phyloP scores from a whole-genome alignment of 192 early-diverging fungal species.

The Coemansia sp. region DNA sequence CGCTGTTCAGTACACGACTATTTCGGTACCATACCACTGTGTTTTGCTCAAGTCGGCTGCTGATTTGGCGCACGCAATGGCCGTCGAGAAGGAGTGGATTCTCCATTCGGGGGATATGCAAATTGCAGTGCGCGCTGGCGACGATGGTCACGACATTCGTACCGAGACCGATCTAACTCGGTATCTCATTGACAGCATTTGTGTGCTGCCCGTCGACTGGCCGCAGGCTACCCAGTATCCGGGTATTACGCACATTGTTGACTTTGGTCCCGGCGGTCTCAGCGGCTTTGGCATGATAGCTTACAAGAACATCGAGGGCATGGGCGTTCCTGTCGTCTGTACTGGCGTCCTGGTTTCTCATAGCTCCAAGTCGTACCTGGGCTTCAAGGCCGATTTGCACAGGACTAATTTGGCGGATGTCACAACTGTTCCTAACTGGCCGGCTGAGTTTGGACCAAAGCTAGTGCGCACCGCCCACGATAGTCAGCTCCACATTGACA shows the following conservation, averaged over 20 bases:
- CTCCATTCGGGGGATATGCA: slow-evolving; percentile 23
- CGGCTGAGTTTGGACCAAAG: slow-evolving; percentile 77
- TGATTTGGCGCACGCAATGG: slow-evolving; percentile 3
- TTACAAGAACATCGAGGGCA: slow-evolving; percentile 86
- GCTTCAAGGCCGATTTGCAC: slow-evolving; percentile 75
- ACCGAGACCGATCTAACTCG: slow-evolving; percentile 59
- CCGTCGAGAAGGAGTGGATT: slow-evolving; percentile 33
- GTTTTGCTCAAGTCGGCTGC: slow-evolving; percentile 6
- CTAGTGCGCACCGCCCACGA: slow-evolving; percentile 65
- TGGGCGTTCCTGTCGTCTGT: slow-evolving; percentile 65
- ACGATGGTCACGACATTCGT: slow-evolving; percentile 81
- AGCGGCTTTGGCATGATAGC: slow-evolving; percentile 86
- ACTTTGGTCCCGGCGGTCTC: slow-evolving; percentile 90
- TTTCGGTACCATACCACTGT: slow-evolving; percentile 83
- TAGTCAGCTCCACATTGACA: slow-evolving; percentile 80
- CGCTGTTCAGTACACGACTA: slow-evolving; percentile 77
- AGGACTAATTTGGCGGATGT: slow-evolving; percentile 67
- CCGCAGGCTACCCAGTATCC: slow-evolving; percentile 59
- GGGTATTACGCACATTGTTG: slow-evolving; percentile 83
- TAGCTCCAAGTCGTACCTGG: slow-evolving; percentile 58
- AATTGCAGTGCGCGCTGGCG: slow-evolving; percentile 74
- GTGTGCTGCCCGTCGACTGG: slow-evolving; percentile 66
- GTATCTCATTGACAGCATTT: slow-evolving; percentile 72
- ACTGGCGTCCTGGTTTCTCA: slow-evolving; percentile 19
- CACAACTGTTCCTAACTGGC: slow-evolving; percentile 84